Evolutionary conservation across 2,329 filamentous ascomycete species (phyloP).

Genomic region (Colletotrichum sp.): DNA sequence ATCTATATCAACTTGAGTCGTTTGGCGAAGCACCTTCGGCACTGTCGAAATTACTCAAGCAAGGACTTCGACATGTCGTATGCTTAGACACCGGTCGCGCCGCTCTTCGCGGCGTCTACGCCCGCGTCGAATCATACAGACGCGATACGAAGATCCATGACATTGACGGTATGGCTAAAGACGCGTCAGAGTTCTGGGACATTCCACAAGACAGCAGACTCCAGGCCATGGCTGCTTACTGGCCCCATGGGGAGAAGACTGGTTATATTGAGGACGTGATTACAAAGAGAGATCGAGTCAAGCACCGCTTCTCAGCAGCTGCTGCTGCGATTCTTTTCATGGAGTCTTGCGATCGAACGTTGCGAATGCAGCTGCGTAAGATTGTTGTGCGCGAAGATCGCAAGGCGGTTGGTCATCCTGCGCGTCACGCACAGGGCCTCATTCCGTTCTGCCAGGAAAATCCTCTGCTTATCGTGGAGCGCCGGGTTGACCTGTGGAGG

Average conservation of each 20-base stretch:
- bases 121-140: too few species aligned
- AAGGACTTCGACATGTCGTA: too few species aligned
- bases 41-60: too few species aligned
- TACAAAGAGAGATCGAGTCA: background rate
- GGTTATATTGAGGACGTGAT: background rate
- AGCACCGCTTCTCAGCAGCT: background rate
- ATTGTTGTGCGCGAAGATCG: background rate
- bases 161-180: too few species aligned
- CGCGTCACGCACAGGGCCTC: background rate
- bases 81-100: too few species aligned
- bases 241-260: too few species aligned
- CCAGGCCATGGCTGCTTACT: too few species aligned
- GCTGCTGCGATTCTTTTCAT: background rate
- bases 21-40: too few species aligned
- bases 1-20: accelerated
- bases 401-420: background rate
- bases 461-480: background rate
- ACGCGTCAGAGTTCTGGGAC: too few species aligned
- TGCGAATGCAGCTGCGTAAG: background rate
- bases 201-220: too few species aligned
- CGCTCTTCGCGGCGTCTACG: too few species aligned
- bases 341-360: background rate
- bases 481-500: background rate
- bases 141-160: too few species aligned
- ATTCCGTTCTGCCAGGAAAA: background rate